Base-by-base conservation (phyloP, 2,329 filamentous ascomycete species). In the Mycosphaerella arachidis region DNA sequence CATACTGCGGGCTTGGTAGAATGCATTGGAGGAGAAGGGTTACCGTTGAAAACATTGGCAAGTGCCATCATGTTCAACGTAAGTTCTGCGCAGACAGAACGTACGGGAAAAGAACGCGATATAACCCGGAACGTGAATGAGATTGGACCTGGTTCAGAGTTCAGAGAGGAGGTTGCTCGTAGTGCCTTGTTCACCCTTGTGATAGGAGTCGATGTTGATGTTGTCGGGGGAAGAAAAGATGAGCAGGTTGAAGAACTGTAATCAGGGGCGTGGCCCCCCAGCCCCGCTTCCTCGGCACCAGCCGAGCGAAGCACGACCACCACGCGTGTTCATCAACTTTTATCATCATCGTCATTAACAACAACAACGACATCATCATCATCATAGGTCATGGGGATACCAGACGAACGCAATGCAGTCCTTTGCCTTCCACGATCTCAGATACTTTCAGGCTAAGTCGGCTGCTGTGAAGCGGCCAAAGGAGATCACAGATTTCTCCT, bases 401-500 rank as follows among this genome's bases (percentile, higher is more conserved):
- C 20, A 18, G 8, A 18, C 37, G 58, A 56, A 9, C 30, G 55
- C 29, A 9, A 64, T 64, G 62, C 54, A 58, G 10, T 55, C 56
- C 5, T 92, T 91, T 72, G 74, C 84, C 27, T 84, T 92, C 62
- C 84, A 89, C 67, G 89, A 89, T n/a, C 77, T 89, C 56, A 78
- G 81, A 59, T 84, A 86, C 53, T 93, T 93, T 72, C 77, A 78
- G 45, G 87, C 87, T 58, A 79, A 80, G 53, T 88, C 85, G 70
- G 84, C 89, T 61, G 82, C 88, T 3, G 87, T 95, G 62, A 87
- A 87, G 71, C 81, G 90, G 66, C 91, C 91, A 20, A 90, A 84
- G 78, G 94, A 99, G 79, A 90, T 99, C 65, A 84, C 93, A 4
- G 91, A 83, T 76, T 99, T 97, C 77, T 97, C 93, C 8, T 97